These are phyloP conservation scores for Aspergillus intermedius DNA, from an alignment of 2,329 filamentous ascomycete species.

Conservation along the genomic window DNA sequence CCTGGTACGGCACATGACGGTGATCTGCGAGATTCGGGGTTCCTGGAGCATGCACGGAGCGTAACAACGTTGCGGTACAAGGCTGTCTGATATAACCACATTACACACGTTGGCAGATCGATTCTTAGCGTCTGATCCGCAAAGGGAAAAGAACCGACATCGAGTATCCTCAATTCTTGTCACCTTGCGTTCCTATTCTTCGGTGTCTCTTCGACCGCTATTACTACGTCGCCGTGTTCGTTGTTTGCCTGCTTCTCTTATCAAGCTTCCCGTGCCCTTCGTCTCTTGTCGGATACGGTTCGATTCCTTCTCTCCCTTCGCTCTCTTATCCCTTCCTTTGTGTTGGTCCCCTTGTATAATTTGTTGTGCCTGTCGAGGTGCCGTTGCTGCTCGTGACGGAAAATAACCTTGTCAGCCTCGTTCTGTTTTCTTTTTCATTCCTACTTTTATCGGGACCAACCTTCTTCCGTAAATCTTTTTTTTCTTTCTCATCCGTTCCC, in stretches of 20 bases:
- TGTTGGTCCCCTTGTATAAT: slow-evolving; percentile 21
- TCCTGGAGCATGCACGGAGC: slow-evolving; percentile 39
- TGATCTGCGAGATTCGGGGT: slow-evolving; percentile 32
- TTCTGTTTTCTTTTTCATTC: slow-evolving; percentile 5
- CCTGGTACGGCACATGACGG: slow-evolving; percentile 27
- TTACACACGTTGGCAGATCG: background rate
- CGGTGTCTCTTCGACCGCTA: slow-evolving; percentile 6
- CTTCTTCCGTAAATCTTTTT: background rate
- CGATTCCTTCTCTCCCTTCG: slow-evolving; percentile 16
- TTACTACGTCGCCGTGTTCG: background rate
- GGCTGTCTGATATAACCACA: slow-evolving; percentile 1
- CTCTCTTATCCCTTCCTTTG: slow-evolving; percentile 16
- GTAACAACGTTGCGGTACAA: slow-evolving; percentile 30
- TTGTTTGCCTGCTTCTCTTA: background rate
- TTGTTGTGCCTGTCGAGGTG: slow-evolving; percentile 23
- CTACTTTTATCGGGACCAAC: slow-evolving; percentile 1
- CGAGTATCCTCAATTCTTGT: slow-evolving; percentile 22
- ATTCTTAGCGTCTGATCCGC: slow-evolving; percentile 9
- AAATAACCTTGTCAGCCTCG: slow-evolving; percentile 11
- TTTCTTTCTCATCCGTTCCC: slow-evolving; percentile 9
- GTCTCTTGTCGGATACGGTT: slow-evolving; percentile 1
- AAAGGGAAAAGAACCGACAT: too few relatives aligned
- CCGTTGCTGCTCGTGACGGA: slow-evolving; percentile 14
- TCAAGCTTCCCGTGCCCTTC: slow-evolving; percentile 6
- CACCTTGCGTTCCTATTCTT: slow-evolving; percentile 26